Conservation (phyloP, 345 rosid genomes). For the Trapa bicornis region DNA sequence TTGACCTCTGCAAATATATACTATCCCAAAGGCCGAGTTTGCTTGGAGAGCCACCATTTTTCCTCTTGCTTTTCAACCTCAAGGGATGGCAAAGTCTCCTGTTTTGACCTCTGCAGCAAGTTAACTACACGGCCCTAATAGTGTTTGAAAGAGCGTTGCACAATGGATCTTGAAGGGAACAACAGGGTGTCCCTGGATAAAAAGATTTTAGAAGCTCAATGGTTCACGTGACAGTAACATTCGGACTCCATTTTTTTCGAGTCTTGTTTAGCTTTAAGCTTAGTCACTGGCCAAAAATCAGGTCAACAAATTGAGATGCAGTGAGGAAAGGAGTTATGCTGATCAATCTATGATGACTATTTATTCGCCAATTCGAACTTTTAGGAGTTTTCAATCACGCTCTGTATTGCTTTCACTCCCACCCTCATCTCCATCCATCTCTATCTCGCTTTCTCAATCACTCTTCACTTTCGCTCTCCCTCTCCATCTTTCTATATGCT, state of each 20-base stretch:
- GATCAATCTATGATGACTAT: not conserved
- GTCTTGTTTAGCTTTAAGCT: not conserved
- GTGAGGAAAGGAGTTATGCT: not conserved
- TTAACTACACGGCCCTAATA: constrained; percentile 31
- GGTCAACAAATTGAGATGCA: not conserved
- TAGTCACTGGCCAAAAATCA: not conserved
- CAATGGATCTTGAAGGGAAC: constrained; percentile 45
- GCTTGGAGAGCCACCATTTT: not conserved
- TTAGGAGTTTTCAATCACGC: too few species aligned
- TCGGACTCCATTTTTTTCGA: not conserved
- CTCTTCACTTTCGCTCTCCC: too few species aligned
- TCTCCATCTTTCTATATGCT: too few species aligned
- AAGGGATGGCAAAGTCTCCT: not conserved
- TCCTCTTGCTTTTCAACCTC: not conserved
- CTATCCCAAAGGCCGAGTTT: too few species aligned
- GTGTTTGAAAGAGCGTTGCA: constrained; percentile 65
- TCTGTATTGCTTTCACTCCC: too few species aligned
- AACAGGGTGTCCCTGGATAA: not conserved
- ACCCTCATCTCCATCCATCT: too few species aligned
- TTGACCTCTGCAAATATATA: too few species aligned
- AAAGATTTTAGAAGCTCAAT: constrained; percentile 13
- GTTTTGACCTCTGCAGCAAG: constrained; percentile 38
- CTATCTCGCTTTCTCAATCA: too few species aligned
- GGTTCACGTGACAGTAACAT: not conserved
- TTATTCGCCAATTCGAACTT: too few species aligned